A percentile compares a stretch with the other conserved stretches of the same genome.
Conservation (phyloP, 768 basidiomycete genomes). For the Phlebiopsis flavidoalba region DNA sequence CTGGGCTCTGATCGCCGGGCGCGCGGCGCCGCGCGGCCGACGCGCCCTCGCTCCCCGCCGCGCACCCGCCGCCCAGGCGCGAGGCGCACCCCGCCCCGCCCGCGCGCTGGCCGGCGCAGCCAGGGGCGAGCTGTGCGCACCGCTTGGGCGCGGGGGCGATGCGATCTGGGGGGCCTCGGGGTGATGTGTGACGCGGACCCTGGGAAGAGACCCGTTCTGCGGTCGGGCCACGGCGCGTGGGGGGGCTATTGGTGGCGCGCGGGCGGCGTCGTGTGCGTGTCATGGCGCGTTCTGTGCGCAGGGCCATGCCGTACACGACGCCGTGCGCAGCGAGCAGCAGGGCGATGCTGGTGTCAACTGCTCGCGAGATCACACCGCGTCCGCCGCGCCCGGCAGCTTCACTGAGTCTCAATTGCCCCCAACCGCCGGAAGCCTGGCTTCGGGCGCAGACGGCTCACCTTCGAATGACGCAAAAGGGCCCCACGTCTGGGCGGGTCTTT, state of each 20-base stretch:
- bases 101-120: too few species aligned
- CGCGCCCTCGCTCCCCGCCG: too few species aligned
- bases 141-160: too few species aligned
- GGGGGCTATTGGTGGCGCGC: background rate
- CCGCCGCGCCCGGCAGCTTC: background rate
- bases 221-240: background rate
- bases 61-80: too few species aligned
- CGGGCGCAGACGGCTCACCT: background rate
- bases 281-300: background rate
- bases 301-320: background rate
- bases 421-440: background rate
- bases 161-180: too few species aligned
- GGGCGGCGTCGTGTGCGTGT: background rate
- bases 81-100: too few species aligned
- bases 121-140: too few species aligned
- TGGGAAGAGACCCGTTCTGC: too few species aligned
- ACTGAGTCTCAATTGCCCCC: background rate
- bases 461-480: background rate
- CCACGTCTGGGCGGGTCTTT: background rate
- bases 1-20: too few species aligned
- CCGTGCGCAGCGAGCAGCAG: background rate
- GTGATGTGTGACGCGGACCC: too few species aligned
- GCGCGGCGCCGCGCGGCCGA: too few species aligned
- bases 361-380: background rate
- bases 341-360: background rate